Evolutionary conservation across 2,329 filamentous ascomycete species (phyloP), one percentile per base, ranked within the genome.

Genomic region (Daldinia eschscholtzii): DNA sequence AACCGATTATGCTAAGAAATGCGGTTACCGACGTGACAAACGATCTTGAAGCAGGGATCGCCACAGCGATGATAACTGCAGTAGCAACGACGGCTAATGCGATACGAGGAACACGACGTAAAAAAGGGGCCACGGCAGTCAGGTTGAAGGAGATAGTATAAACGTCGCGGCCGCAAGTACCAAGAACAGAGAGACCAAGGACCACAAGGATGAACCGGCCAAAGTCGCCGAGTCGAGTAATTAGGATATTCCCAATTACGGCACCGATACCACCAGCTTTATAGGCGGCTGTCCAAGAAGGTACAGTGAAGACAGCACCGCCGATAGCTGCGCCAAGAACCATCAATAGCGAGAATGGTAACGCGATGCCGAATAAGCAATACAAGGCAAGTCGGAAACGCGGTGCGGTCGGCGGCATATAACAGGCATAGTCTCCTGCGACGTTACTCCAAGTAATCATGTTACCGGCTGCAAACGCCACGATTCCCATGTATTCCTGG

Each of bases 181-280:
- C 82, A 0, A 83, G 80, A 2, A 83, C 66, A 13, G 77, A 77
- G 2, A 84, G 77, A 2, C 82, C 82, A 0, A 77, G 52, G 57
- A 81, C 81, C 5, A 78, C 80, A 64, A 83, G 81, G 1, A 78
- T 39, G 23, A 81, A 79, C 61, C 82, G 79, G 1, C 70, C 70
- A 50, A 71, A 71, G 57, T 71, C 61, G 1, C 70, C 70, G 5
- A 71, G 42, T 4, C 70, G 67, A 12, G 64, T 59, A 23, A 71
- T 62, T 7, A 71, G 23, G 12, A 71, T 71, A 10, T 55, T 63
- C 7, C 70, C 70, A 41, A 71, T 64, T 44, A 71, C 70, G 2
- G 67, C 64, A 10, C 70, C 70, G 18, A 71, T 64, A 2, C 70
- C 70, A 20, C 70, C 70, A 7, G 50, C 44, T 18, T 67, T n/a